Evolutionary conservation across 805 yeast species (phyloP).

Genomic region (Kuraishia hungarica): DNA sequence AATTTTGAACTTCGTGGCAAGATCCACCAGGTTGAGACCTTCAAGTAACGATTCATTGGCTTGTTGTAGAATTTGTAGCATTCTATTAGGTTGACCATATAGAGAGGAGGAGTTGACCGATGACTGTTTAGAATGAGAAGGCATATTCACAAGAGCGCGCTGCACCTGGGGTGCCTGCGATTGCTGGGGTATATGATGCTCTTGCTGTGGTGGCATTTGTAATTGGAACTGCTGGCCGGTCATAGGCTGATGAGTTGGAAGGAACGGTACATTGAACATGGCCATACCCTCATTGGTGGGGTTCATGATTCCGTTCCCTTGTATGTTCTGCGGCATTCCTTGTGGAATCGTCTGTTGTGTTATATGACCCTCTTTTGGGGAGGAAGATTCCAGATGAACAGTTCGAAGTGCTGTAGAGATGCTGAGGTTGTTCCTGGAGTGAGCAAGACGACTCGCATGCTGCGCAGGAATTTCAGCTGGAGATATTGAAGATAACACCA

Average conservation of each 20-base stretch:
- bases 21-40: slow-evolving; percentile 8
- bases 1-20: slow-evolving; percentile 10
- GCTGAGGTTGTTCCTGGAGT: background rate
- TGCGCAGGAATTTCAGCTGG: background rate
- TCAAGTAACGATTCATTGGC: slow-evolving; percentile 11
- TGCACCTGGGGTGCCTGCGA: slow-evolving; percentile 10
- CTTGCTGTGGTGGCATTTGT: background rate
- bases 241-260: background rate
- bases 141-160: background rate
- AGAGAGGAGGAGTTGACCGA: background rate
- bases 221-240: background rate
- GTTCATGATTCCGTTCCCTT: background rate
- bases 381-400: background rate
- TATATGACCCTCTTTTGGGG: background rate
- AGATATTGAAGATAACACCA: slow-evolving; percentile 3
- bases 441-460: background rate
- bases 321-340: background rate
- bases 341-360: background rate
- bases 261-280: background rate
- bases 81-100: background rate
- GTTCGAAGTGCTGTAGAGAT: background rate
- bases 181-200: slow-evolving; percentile 9
- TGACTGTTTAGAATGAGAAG: background rate
- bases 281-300: background rate
- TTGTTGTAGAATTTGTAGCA: slow-evolving; percentile 6